Conservation (phyloP, 1,284 basidiomycete species). For the Puccinia polysora region DNA sequence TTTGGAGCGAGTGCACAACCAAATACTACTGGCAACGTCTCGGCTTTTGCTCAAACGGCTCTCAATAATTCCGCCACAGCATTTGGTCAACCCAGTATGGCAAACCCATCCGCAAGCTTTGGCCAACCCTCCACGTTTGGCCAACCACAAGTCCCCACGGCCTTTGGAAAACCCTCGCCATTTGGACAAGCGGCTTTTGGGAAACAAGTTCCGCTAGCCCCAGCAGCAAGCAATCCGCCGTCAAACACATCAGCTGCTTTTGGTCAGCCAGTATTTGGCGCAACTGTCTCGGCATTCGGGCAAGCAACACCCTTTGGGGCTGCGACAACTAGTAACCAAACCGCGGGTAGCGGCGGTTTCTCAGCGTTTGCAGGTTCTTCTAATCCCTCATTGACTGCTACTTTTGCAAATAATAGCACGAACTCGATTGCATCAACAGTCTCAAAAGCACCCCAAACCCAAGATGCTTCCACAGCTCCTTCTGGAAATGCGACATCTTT, state of each 20-base stretch:
- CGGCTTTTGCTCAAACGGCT: neutral
- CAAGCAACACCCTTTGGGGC: neutral
- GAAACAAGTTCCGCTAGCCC: neutral
- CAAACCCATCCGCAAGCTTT: neutral
- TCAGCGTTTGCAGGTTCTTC: neutral
- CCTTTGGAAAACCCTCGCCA: conserved; percentile 37
- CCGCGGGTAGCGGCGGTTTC: neutral
- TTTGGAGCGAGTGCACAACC: conserved; percentile 14
- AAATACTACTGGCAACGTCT: neutral
- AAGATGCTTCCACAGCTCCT: too few relatives aligned
- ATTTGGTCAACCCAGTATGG: conserved; percentile 11
- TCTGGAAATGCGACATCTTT: too few relatives aligned
- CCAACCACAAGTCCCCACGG: conserved; percentile 17
- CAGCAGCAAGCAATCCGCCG: neutral
- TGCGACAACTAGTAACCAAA: neutral
- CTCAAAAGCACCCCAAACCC: neutral
- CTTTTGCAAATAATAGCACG: neutral
- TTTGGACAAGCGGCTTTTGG: conserved; percentile 38
- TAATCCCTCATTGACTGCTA: neutral
- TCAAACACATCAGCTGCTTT: neutral
- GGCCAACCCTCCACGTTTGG: conserved; percentile 28
- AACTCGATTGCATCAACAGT: neutral
- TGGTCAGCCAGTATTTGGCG: conserved; percentile 10
- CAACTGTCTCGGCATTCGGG: neutral
- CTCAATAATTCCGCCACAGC: conserved; percentile 2